phyloP scores from a whole-genome alignment of 768 basidiomycete genomes.

The Pleurotus tuber-regium region DNA sequence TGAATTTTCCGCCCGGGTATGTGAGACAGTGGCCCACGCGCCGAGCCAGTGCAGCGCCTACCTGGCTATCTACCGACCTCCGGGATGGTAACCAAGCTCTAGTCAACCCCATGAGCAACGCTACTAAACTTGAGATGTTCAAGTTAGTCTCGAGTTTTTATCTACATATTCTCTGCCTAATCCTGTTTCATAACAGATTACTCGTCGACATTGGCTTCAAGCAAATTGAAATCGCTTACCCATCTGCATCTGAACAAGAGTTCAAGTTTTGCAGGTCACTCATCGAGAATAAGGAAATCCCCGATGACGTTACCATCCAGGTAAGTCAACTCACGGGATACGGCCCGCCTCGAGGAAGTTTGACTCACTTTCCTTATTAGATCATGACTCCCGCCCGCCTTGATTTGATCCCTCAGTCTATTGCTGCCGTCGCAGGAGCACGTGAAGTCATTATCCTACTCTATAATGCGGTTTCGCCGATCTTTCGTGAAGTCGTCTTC shows the following conservation, averaged over 20 bases:
- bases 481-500: conserved; percentile 80
- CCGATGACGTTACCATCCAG: conserved; percentile 80
- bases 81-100: conserved; percentile 84
- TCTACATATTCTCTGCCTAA: conserved; percentile 26
- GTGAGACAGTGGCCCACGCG: conserved; percentile 72
- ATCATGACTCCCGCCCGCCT: conserved; percentile 79
- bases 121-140: conserved; percentile 54
- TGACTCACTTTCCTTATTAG: conserved; percentile 30
- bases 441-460: conserved; percentile 83
- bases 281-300: conserved; percentile 61
- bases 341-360: background rate
- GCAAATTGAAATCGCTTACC: conserved; percentile 85
- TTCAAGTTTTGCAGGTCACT: conserved; percentile 73
- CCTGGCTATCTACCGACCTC: conserved; percentile 82
- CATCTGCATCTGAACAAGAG: conserved; percentile 79
- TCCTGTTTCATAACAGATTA: conserved; percentile 57
- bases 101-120: conserved; percentile 80
- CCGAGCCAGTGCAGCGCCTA: conserved; percentile 58
- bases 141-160: conserved; percentile 21
- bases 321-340: conserved; percentile 32
- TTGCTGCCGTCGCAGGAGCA: conserved; percentile 71
- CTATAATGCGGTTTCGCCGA: conserved; percentile 79
- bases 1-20: conserved; percentile 45
- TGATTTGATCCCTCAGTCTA: conserved; percentile 72
- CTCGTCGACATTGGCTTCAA: conserved; percentile 78